Conservation (phyloP, 2,329 filamentous ascomycete genomes). For the Eurotiales sp. region DNA sequence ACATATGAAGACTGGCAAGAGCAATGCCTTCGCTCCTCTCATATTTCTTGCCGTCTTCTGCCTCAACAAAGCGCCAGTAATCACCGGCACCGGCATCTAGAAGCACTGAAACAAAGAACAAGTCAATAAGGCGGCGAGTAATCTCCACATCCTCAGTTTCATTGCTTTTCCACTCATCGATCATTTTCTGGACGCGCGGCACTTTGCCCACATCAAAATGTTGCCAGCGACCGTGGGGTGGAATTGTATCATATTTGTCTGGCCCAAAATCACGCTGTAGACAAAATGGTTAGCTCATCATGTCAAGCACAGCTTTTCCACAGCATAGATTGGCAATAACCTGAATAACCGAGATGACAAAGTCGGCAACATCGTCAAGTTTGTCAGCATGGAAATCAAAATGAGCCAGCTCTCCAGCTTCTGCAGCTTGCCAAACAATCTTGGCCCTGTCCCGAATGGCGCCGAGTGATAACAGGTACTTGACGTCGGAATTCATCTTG, state of each 20-base stretch:
- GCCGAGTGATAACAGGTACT: slow-evolving; percentile 2
- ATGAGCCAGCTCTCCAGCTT: slow-evolving; percentile 6
- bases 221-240: slow-evolving; percentile 51
- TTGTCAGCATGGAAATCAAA: neutral
- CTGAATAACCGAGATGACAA: slow-evolving; percentile 3
- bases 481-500: slow-evolving; percentile 11
- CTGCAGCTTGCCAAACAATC: neutral
- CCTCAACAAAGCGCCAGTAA: slow-evolving; percentile 4
- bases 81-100: slow-evolving; percentile 41
- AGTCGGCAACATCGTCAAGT: slow-evolving; percentile 4
- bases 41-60: slow-evolving; percentile 20
- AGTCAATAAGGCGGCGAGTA: slow-evolving; percentile 54
- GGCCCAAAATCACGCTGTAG: slow-evolving; percentile 9
- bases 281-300: neutral
- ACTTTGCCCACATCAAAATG: slow-evolving; percentile 58
- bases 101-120: slow-evolving; percentile 60
- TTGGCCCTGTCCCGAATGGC: slow-evolving; percentile 2
- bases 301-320: neutral
- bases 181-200: slow-evolving; percentile 45
- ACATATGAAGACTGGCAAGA: slow-evolving; percentile 51
- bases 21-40: slow-evolving; percentile 51
- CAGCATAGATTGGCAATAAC: neutral
- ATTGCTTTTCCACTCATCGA: slow-evolving; percentile 43
- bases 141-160: slow-evolving; percentile 42
- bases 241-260: slow-evolving; percentile 4